phyloP scores from a whole-genome alignment of 495 filamentous ascomycete genomes.

The Rusavskia elegans region DNA sequence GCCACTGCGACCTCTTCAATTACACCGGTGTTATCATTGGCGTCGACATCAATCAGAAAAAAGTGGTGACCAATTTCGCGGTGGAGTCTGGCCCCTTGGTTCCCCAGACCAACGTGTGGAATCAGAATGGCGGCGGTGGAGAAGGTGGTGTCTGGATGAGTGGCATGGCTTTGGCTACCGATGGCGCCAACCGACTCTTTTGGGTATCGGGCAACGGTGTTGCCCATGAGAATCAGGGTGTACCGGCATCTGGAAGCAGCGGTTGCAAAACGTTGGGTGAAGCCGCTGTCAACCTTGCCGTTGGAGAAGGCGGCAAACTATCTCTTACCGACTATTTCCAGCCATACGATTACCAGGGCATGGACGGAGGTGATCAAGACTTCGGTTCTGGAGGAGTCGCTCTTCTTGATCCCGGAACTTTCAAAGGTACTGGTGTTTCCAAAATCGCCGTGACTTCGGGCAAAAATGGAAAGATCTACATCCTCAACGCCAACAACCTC shows the following conservation, averaged over 20 bases:
- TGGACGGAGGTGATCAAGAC: conserved; percentile 17
- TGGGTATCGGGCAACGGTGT: conserved; percentile 30
- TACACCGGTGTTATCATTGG: conserved; percentile 14
- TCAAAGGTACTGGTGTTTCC: conserved; percentile 15
- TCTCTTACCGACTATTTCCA: conserved; percentile 16
- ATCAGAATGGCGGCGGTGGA: conserved; percentile 9
- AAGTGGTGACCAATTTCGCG: conserved; percentile 10
- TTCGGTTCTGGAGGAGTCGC: conserved; percentile 20
- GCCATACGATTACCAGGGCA: conserved; percentile 15
- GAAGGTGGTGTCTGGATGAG: conserved; percentile 26
- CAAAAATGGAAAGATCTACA: conserved; percentile 22
- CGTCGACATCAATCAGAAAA: conserved; percentile 15
- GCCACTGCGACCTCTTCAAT: conserved; percentile 21
- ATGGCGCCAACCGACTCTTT: conserved; percentile 23
- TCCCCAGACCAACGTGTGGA: conserved; percentile 3
- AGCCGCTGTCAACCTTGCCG: conserved; percentile 23
- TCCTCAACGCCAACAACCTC: conserved; percentile 23
- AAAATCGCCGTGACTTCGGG: conserved; percentile 18
- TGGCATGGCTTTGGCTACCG: conserved; percentile 25
- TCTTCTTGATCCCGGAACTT: conserved; percentile 15
- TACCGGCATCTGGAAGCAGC: conserved; percentile 22
- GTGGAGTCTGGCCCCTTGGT: conserved; percentile 5
- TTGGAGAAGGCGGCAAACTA: conserved; percentile 21
- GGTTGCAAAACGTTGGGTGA: conserved; percentile 27
- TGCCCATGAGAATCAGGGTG: conserved; percentile 21